A percentile compares a stretch with the other conserved stretches of the same genome.
These are phyloP conservation scores for Boletus vinaceobasis DNA, from an alignment of 768 basidiomycete species.

Conservation along the genomic window DNA sequence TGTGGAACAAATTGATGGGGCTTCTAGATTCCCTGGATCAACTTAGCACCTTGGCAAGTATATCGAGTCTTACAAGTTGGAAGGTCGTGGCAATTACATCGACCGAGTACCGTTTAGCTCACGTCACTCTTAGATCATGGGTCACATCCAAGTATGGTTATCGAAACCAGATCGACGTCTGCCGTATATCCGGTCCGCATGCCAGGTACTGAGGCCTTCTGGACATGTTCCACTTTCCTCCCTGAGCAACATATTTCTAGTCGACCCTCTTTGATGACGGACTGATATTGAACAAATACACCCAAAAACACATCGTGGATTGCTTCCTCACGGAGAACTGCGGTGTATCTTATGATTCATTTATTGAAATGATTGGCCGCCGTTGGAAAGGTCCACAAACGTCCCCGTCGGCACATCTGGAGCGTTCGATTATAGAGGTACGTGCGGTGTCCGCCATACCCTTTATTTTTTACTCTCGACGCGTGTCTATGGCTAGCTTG, in stretches of 20 bases:
- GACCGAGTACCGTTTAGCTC: not conserved
- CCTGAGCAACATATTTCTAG: constrained; percentile 33
- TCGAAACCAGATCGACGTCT: constrained; percentile 38
- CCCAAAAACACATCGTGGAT: constrained; percentile 54
- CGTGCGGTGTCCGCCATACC: not conserved
- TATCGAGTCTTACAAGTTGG: constrained; percentile 54
- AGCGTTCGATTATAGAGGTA: constrained; percentile 39
- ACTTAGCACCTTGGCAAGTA: constrained; percentile 41
- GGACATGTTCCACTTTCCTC: not conserved
- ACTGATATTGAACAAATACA: constrained; percentile 49
- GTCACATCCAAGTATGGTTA: constrained; percentile 48
- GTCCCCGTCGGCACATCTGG: constrained; percentile 40
- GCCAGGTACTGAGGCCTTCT: constrained; percentile 45
- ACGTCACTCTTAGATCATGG: constrained; percentile 39
- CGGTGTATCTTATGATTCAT: constrained; percentile 49
- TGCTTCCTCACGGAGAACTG: constrained; percentile 63
- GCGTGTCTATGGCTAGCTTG: constrained; percentile 40
- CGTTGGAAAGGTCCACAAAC: constrained; percentile 38
- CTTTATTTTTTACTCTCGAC: not conserved
- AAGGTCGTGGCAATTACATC: constrained; percentile 41
- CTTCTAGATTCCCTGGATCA: constrained; percentile 59
- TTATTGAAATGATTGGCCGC: constrained; percentile 37
- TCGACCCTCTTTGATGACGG: constrained; percentile 55
- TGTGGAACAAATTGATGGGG: constrained; percentile 48
- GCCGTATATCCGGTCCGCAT: constrained; percentile 62